A percentile compares a stretch with the other conserved stretches of the same genome.
Evolutionary conservation across 208 protist species (phyloP).

Genomic region (Trichomonas vaginalis): DNA sequence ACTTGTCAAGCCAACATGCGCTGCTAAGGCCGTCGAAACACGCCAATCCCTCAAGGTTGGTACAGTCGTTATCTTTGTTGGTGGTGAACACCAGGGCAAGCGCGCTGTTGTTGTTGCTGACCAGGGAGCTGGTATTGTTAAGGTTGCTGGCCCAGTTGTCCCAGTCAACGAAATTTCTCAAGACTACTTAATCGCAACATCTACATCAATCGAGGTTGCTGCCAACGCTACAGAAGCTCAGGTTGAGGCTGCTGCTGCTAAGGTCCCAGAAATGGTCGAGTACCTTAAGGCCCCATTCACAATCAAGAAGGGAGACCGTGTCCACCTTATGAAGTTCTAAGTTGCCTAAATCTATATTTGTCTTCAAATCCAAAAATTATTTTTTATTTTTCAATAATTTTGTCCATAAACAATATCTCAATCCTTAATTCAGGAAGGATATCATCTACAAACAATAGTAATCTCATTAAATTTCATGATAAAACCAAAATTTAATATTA

Average conservation of each 20-base stretch:
- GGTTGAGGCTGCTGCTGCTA: not conserved
- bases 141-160: not conserved
- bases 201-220: not conserved
- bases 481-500: too few relatives aligned
- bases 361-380: too few relatives aligned
- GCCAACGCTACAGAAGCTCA: not conserved
- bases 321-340: constrained; percentile 4
- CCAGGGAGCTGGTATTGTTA: not conserved
- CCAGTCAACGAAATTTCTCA: not conserved
- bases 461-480: too few relatives aligned
- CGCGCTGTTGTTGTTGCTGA: not conserved
- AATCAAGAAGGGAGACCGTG: not conserved
- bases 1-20: not conserved
- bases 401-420: too few relatives aligned
- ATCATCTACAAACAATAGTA: too few relatives aligned
- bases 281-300: not conserved
- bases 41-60: not conserved
- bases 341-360: not conserved
- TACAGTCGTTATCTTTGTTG: not conserved
- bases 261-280: not conserved
- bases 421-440: too few relatives aligned
- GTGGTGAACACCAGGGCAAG: not conserved
- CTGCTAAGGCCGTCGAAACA: not conserved
- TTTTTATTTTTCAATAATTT: too few relatives aligned
- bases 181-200: not conserved